These are phyloP conservation scores for Puccinia brachypodii DNA, from an alignment of 1,284 basidiomycete species.

Conservation along the genomic window DNA sequence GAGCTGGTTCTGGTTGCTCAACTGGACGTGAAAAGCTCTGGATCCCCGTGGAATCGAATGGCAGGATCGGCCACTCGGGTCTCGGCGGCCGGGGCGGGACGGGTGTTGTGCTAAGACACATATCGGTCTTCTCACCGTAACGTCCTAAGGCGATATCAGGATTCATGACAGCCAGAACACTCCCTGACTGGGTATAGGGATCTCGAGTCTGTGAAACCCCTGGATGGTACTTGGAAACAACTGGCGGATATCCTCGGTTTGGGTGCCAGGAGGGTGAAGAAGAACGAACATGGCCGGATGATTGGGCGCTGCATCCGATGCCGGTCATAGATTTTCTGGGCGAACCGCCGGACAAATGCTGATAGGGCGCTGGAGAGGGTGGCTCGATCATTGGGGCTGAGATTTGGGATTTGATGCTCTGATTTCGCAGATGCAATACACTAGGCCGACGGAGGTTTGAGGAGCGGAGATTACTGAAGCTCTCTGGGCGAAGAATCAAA, in stretches of 20 bases:
- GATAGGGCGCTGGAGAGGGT: constrained; percentile 4
- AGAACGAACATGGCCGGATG: not conserved
- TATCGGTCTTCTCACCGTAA: not conserved
- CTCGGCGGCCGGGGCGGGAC: constrained; percentile 12
- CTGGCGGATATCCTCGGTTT: not conserved
- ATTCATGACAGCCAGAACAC: constrained; percentile 5
- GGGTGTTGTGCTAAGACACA: too few relatives aligned
- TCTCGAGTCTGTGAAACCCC: constrained; percentile 21
- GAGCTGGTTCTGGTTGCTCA: not conserved
- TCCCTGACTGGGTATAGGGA: constrained; percentile 1
- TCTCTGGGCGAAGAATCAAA: constrained; percentile 17
- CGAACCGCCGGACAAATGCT: constrained; percentile 6
- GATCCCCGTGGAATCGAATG: constrained; percentile 5
- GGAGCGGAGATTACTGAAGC: not conserved
- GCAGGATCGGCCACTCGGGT: constrained; percentile 2
- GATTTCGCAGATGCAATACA: not conserved
- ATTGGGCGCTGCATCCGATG: not conserved
- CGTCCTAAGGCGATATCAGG: not conserved
- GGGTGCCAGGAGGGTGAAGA: constrained; percentile 16
- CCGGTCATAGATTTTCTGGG: not conserved
- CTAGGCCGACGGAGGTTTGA: constrained; percentile 15
- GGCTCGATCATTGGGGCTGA: constrained; percentile 44
- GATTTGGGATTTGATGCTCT: constrained; percentile 34
- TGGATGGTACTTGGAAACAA: not conserved
- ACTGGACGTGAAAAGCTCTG: not conserved